A percentile compares a stretch with the other conserved stretches of the same genome.
These are phyloP conservation scores for Pyricularia sp. DNA, from an alignment of 2,329 filamentous ascomycete genomes.

Conservation along the genomic window DNA sequence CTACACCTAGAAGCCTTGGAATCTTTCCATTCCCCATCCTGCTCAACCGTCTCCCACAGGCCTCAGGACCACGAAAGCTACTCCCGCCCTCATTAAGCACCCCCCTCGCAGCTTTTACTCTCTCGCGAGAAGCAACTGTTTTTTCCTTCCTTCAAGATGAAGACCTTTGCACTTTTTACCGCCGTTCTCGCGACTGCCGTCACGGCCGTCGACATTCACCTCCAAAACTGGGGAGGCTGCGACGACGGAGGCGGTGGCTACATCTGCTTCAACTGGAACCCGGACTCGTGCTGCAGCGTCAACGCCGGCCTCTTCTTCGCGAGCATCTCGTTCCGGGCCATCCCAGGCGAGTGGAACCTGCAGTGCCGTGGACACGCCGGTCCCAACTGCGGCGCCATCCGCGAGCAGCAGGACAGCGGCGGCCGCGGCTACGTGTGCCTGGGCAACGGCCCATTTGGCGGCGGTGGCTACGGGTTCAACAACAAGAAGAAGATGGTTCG, in stretches of 20 bases:
- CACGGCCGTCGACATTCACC: not conserved
- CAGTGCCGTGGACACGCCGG: not conserved
- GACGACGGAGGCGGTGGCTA: not conserved
- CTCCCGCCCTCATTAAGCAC: not conserved
- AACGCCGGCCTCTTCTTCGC: not conserved
- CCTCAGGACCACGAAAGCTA: not conserved
- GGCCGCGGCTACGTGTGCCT: not conserved
- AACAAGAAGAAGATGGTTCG: not conserved
- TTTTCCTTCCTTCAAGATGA: not conserved
- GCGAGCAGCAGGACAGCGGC: not conserved
- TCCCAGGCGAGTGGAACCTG: slow-evolving; percentile 1
- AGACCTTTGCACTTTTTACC: not conserved
- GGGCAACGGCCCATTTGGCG: not conserved
- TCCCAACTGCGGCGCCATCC: not conserved
- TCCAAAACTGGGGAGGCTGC: not conserved
- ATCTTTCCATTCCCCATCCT: not conserved
- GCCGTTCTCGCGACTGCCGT: slow-evolving; percentile 1
- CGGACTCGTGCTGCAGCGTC: not conserved
- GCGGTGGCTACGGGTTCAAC: slow-evolving; percentile 1
- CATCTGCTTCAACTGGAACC: not conserved
- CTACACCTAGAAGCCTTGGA: not conserved
- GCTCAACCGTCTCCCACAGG: not conserved
- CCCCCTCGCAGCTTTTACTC: not conserved
- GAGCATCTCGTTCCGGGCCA: slow-evolving; percentile 1
- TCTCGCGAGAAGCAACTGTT: not conserved